These are phyloP conservation scores for Zalerion maritima DNA, from an alignment of 495 filamentous ascomycete genomes.

Conservation along the genomic window DNA sequence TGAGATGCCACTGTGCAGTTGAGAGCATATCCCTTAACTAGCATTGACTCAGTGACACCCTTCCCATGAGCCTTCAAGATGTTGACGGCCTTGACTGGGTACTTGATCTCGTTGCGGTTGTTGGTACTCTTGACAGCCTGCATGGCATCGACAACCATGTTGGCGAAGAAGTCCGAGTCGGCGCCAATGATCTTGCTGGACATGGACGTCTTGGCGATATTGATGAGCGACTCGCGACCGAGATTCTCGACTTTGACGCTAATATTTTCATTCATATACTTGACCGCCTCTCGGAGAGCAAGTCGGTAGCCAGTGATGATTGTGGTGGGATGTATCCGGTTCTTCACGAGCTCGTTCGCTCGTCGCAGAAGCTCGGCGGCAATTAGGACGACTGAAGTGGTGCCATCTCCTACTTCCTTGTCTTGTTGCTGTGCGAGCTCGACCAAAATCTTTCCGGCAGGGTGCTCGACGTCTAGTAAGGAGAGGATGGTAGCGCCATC, in stretches of 20 bases:
- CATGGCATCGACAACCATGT: constrained; percentile 95
- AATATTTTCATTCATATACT: constrained; percentile 98
- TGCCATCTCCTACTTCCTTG: constrained; percentile 96
- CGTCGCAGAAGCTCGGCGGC: constrained; percentile 87
- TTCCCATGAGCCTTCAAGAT: constrained; percentile 97
- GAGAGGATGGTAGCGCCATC: constrained; percentile 94
- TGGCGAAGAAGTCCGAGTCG: constrained; percentile 93
- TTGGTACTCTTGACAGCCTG: constrained; percentile 86
- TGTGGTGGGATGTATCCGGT: constrained; percentile 98
- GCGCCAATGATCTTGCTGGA: constrained; percentile 96
- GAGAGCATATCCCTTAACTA: constrained; percentile 92
- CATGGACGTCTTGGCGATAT: constrained; percentile 98
- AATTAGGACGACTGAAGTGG: constrained; percentile 94
- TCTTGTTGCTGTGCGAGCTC: constrained; percentile 97
- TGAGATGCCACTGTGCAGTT: constrained; percentile 99
- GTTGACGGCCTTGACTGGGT: constrained; percentile 98
- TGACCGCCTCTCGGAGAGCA: constrained; percentile 88
- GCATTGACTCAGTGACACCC: constrained; percentile 70
- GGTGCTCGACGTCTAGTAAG: constrained; percentile 91
- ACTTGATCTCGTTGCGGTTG: constrained; percentile 80
- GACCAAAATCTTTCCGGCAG: constrained; percentile 95
- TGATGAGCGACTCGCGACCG: constrained; percentile 76
- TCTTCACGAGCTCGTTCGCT: constrained; percentile 97
- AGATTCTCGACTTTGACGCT: constrained; percentile 86
- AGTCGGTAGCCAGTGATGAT: constrained; percentile 98